A percentile compares a stretch with the other conserved stretches of the same genome.
Evolutionary conservation across 2,329 filamentous ascomycete species (phyloP).

Genomic region (Plenodomus tracheiphilus): DNA sequence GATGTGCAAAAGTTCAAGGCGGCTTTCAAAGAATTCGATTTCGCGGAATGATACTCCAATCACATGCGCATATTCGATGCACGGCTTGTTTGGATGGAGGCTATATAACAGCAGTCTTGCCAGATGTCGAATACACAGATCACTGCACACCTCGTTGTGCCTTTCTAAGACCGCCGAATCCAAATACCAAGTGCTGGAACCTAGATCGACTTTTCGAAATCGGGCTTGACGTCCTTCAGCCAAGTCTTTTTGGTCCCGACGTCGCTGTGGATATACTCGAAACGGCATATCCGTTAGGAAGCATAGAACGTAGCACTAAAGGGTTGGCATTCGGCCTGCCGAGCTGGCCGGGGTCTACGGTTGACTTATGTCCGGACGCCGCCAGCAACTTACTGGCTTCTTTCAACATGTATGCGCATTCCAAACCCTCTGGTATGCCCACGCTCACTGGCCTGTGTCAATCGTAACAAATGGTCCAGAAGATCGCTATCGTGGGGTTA

Average conservation of each 20-base stretch:
- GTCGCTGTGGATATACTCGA: slow-evolving; percentile 26
- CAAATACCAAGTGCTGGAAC: not conserved
- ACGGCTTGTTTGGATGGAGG: not conserved
- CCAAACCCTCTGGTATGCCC: not conserved
- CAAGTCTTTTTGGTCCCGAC: slow-evolving; percentile 14
- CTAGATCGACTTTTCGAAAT: not conserved
- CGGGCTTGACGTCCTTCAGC: slow-evolving; percentile 3
- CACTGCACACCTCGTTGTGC: not conserved
- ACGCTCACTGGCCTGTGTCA: no score
- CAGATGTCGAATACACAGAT: not conserved
- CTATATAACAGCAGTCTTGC: not conserved
- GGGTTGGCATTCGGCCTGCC: slow-evolving; percentile 40
- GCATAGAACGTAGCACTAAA: slow-evolving; percentile 40
- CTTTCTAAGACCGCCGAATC: no score
- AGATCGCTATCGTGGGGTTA: not conserved
- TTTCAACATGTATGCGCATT: not conserved
- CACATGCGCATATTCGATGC: not conserved
- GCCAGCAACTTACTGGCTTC: not conserved
- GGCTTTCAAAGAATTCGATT: slow-evolving; percentile 86
- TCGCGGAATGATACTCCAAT: slow-evolving; percentile 54
- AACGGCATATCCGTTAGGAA: slow-evolving; percentile 24
- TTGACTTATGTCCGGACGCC: slow-evolving; percentile 12
- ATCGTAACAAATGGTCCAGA: no score
- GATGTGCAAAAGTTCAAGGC: slow-evolving; percentile 80
- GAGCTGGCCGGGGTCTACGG: slow-evolving; percentile 24